Conservation (phyloP, 1,139 yeast species). For the Zygoascus hellenicus region DNA sequence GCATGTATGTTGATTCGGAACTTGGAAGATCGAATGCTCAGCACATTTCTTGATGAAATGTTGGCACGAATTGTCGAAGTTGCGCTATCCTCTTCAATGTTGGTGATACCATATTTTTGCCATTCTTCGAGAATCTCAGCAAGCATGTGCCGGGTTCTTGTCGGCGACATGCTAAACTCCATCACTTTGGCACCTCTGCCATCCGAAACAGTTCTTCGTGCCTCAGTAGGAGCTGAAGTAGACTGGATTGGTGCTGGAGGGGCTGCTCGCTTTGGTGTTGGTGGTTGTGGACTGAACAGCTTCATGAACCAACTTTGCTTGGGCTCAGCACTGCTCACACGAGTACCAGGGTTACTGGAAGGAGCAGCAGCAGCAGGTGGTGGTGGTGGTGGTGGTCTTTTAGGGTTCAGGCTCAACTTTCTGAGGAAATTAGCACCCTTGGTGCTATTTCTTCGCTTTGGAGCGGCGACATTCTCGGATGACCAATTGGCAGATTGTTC, state of each 20-base stretch:
- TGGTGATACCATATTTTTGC: slow-evolving; percentile 34
- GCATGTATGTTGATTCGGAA: slow-evolving; percentile 28
- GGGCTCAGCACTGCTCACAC: slow-evolving; percentile 22
- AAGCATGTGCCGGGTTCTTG: slow-evolving; percentile 28
- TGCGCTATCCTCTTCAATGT: slow-evolving; percentile 25
- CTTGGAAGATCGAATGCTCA: slow-evolving; percentile 30
- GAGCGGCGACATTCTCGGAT: not conserved
- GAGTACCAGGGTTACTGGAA: not conserved
- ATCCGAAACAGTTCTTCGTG: slow-evolving; percentile 4
- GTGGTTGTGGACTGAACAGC: slow-evolving; percentile 24
- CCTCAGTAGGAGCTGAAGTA: not conserved
- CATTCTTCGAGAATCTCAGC: slow-evolving; percentile 32
- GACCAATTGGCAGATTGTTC: not conserved
- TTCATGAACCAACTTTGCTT: slow-evolving; percentile 39
- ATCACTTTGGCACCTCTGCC: slow-evolving; percentile 23
- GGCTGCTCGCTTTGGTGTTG: not conserved
- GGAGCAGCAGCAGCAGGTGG: slow-evolving; percentile 12
- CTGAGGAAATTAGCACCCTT: slow-evolving; percentile 17
- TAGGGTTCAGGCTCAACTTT: slow-evolving; percentile 20
- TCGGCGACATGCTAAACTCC: slow-evolving; percentile 25
- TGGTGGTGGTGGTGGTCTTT: slow-evolving; percentile 22
- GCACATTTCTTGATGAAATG: slow-evolving; percentile 33
- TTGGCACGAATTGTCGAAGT: slow-evolving; percentile 27
- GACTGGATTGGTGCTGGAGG: not conserved
- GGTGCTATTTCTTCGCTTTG: slow-evolving; percentile 8